A percentile compares a stretch with the other conserved stretches of the same genome.
Conservation (phyloP, 495 filamentous ascomycete genomes). For the Sordaria brevicollis region DNA sequence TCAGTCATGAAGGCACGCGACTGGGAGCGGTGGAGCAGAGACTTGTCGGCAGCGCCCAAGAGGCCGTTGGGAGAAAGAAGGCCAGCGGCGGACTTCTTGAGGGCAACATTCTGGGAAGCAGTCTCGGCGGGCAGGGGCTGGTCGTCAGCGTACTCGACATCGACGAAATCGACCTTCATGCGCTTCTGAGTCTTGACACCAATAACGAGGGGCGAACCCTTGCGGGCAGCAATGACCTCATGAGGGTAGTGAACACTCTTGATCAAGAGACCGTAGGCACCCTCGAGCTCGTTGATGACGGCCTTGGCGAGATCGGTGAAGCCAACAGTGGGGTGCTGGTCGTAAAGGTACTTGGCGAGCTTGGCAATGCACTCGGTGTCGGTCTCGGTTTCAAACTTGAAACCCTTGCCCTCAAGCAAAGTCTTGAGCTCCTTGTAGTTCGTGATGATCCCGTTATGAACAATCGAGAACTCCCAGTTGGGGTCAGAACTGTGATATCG, state of each 20-base stretch:
- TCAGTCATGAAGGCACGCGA: constrained; percentile 98
- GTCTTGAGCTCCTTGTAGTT: constrained; percentile 99
- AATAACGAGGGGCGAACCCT: constrained; percentile 93
- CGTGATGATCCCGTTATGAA: constrained; percentile 99
- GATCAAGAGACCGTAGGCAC: constrained; percentile 89
- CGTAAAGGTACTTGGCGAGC: constrained; percentile 95
- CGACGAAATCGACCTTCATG: constrained; percentile 99
- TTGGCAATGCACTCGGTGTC: constrained; percentile 99
- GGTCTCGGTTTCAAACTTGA: constrained; percentile 97
- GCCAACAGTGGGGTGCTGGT: constrained; percentile 86
- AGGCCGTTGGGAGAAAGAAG: constrained; percentile 56
- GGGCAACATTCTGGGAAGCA: constrained; percentile 89
- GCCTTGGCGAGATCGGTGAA: constrained; percentile 95
- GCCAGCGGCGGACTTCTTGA: constrained; percentile 61
- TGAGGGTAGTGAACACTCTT: constrained; percentile 98
- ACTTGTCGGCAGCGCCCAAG: constrained; percentile 89
- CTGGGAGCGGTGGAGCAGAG: constrained; percentile 91
- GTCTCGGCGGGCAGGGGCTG: constrained; percentile 81
- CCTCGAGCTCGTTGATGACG: constrained; percentile 95
- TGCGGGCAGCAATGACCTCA: constrained; percentile 94
- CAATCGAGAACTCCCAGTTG: constrained; percentile 90
- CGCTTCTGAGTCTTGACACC: constrained; percentile 92
- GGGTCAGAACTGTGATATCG: constrained; percentile 52
- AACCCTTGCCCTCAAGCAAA: constrained; percentile 85
- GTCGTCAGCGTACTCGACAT: constrained; percentile 92